phyloP scores from a whole-genome alignment of 1,284 basidiomycete species.

The Sanghuangporus sanghuang region DNA sequence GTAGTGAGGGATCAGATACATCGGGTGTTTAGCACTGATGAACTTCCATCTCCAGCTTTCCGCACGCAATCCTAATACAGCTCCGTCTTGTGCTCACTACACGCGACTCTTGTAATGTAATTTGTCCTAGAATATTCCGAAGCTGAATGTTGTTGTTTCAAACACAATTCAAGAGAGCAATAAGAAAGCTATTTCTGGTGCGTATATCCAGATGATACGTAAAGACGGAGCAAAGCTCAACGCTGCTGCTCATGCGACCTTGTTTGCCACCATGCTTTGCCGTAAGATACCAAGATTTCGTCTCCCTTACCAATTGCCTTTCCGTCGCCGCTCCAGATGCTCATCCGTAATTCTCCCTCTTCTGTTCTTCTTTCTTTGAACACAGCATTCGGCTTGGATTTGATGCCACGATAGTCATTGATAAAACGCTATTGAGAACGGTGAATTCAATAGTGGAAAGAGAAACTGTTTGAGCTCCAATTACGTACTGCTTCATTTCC shows the following conservation, averaged over 20 bases:
- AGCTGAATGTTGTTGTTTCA: neutral
- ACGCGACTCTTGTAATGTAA: slow-evolving; percentile 11
- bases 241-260: slow-evolving; percentile 25
- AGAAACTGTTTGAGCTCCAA: neutral
- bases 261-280: slow-evolving; percentile 85
- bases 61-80: neutral
- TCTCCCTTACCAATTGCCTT: slow-evolving; percentile 71
- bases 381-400: slow-evolving; percentile 62
- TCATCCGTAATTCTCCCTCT: slow-evolving; percentile 71
- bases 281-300: slow-evolving; percentile 87
- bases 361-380: slow-evolving; percentile 56
- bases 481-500: slow-evolving; percentile 67
- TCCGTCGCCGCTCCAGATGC: slow-evolving; percentile 56
- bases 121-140: slow-evolving; percentile 2
- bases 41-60: neutral
- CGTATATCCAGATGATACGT: neutral
- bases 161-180: neutral
- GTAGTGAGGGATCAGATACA: slow-evolving; percentile 15
- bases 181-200: neutral
- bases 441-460: neutral
- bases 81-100: slow-evolving; percentile 2
- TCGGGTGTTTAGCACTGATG: slow-evolving; percentile 6
- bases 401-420: slow-evolving; percentile 82
- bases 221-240: neutral
- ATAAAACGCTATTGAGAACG: slow-evolving; percentile 49